A percentile compares a stretch with the other conserved stretches of the same genome.
phyloP scores from a whole-genome alignment of 202 grass and related monocot species.

The Hordeum pubiflorum region DNA sequence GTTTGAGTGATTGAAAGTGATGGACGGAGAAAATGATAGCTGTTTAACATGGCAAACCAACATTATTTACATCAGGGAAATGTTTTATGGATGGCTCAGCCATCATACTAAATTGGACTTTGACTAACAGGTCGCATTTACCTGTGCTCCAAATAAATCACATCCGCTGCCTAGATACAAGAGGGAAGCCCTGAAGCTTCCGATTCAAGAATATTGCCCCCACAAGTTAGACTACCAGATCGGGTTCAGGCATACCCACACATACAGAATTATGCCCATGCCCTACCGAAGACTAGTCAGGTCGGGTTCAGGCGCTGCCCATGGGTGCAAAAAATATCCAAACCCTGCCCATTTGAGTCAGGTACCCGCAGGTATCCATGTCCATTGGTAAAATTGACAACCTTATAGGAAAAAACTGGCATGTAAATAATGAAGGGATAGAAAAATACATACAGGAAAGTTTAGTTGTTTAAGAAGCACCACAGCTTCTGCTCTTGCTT shows the following conservation, averaged over 20 bases:
- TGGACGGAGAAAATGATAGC: neutral
- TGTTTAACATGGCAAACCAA: neutral
- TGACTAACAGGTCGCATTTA: neutral
- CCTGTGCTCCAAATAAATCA: neutral
- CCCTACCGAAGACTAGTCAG: neutral
- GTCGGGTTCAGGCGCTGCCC: neutral
- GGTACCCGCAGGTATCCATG: neutral
- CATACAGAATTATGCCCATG: neutral
- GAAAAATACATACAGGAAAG: constrained; percentile 73
- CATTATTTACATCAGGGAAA: neutral
- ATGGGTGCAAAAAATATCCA: neutral
- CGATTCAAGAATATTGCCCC: neutral
- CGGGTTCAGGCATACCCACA: neutral
- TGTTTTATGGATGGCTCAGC: neutral
- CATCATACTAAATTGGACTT: neutral
- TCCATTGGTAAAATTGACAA: neutral
- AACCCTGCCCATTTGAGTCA: neutral
- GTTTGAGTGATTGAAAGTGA: neutral
- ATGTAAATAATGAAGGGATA: constrained; percentile 17
- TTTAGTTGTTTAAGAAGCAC: constrained; percentile 96
- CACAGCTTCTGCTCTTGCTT: constrained; percentile 95
- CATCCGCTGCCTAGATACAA: neutral
- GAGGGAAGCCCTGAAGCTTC: neutral
- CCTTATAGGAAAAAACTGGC: neutral
- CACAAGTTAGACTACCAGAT: neutral